phyloP scores from a whole-genome alignment of 257 asterid genomes.

The Avicennia marina region DNA sequence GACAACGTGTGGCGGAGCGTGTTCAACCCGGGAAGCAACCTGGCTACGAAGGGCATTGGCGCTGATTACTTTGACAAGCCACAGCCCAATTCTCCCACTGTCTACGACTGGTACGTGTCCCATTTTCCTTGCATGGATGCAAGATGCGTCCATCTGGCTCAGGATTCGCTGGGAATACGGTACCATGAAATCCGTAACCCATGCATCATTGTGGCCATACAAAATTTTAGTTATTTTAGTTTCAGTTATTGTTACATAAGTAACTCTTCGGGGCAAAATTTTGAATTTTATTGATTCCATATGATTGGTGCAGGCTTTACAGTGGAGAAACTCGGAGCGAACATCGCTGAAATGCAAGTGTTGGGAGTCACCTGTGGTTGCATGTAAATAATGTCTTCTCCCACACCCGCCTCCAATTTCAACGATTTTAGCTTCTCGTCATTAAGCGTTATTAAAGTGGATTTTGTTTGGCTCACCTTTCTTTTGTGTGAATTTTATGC shows the following conservation, averaged over 20 bases:
- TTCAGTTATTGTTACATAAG: neutral
- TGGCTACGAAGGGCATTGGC: slow-evolving; percentile 65
- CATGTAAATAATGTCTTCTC: no score
- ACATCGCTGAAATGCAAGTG: slow-evolving; percentile 41
- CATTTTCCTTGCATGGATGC: neutral
- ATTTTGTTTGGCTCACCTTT: no score
- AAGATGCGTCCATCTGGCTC: no score
- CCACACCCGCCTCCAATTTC: no score
- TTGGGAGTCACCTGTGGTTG: neutral
- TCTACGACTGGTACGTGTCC: slow-evolving; percentile 79
- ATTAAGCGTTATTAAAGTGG: no score
- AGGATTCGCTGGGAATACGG: no score
- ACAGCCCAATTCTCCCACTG: slow-evolving; percentile 85
- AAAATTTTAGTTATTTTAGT: neutral
- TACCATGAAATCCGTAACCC: no score
- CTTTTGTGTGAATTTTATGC: no score
- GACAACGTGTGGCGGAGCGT: slow-evolving; percentile 98
- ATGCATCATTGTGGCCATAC: no score
- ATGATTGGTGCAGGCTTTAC: slow-evolving; percentile 62
- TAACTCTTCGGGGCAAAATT: neutral
- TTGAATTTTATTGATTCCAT: neutral
- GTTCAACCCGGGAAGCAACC: slow-evolving; percentile 92
- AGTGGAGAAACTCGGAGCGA: slow-evolving; percentile 83
- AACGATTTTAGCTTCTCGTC: no score
- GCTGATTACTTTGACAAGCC: slow-evolving; percentile 79